Conservation (phyloP, 345 rosid genomes). For the Dipteronia sinensis region DNA sequence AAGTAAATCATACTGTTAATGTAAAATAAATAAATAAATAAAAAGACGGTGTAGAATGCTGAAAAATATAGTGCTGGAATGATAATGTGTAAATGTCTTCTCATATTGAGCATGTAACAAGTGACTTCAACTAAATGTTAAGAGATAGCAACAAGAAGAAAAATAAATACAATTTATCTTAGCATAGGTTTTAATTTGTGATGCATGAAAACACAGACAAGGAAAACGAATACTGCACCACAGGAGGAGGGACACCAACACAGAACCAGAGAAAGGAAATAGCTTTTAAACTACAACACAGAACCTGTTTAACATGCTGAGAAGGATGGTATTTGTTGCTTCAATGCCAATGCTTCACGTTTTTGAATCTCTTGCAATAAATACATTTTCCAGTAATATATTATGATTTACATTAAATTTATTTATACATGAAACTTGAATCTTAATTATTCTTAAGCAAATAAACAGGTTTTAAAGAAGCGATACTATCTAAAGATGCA, state of each 20-base stretch:
- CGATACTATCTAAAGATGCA: background rate
- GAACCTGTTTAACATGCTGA: background rate
- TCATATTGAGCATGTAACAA: background rate
- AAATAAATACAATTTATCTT: background rate
- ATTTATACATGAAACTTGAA: background rate
- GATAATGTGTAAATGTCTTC: background rate
- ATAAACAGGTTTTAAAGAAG: background rate
- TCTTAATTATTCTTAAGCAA: background rate
- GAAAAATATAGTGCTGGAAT: constrained; percentile 5
- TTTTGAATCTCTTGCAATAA: background rate
- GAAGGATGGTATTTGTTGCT: background rate
- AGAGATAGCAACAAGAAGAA: background rate
- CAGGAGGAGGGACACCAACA: background rate
- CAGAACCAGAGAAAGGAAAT: background rate
- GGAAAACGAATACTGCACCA: background rate
- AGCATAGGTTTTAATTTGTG: background rate
- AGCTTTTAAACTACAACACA: background rate
- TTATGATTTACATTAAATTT: background rate
- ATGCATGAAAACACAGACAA: background rate
- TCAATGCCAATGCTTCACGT: background rate
- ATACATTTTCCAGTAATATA: background rate
- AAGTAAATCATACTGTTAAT: constrained; percentile 12
- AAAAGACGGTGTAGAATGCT: background rate
- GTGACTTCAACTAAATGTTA: background rate
- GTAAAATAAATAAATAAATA: background rate